Conservation (phyloP, 306 rosid species). For the Citrullus amarus region DNA sequence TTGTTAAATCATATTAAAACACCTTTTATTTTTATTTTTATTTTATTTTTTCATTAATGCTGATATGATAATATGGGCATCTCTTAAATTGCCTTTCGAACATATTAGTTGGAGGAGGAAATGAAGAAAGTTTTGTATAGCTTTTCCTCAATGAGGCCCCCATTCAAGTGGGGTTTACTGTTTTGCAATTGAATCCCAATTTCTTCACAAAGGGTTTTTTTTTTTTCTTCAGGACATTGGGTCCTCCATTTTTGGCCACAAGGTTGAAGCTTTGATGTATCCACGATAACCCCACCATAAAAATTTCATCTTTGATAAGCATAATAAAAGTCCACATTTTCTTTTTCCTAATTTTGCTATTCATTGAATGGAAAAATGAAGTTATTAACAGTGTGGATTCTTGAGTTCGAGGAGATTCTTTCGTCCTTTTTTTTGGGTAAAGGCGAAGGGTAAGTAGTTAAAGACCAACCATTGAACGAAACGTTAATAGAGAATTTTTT, state of each 20-base stretch:
- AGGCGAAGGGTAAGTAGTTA: not conserved
- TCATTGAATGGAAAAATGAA: not conserved
- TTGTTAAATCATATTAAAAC: not conserved
- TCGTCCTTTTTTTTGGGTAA: not conserved
- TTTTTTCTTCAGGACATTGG: too few species aligned
- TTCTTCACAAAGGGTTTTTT: not conserved
- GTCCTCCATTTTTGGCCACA: not conserved
- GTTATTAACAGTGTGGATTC: not conserved
- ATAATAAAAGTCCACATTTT: not conserved
- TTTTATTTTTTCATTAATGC: not conserved
- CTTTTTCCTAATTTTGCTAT: not conserved
- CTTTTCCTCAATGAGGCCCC: not conserved
- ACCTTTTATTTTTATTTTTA: too few species aligned
- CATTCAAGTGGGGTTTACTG: not conserved
- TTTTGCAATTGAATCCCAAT: not conserved
- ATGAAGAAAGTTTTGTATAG: not conserved
- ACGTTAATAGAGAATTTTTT: not conserved
- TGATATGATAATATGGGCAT: not conserved
- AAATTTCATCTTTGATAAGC: not conserved
- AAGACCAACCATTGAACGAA: constrained; percentile 11
- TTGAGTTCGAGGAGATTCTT: too few species aligned
- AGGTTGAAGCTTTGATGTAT: not conserved
- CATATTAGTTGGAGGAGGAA: not conserved
- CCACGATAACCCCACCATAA: not conserved
- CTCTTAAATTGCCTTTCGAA: constrained; percentile 7